Conservation (phyloP, 2,329 filamentous ascomycete genomes). For the Ceratocystiopsis sp. region DNA sequence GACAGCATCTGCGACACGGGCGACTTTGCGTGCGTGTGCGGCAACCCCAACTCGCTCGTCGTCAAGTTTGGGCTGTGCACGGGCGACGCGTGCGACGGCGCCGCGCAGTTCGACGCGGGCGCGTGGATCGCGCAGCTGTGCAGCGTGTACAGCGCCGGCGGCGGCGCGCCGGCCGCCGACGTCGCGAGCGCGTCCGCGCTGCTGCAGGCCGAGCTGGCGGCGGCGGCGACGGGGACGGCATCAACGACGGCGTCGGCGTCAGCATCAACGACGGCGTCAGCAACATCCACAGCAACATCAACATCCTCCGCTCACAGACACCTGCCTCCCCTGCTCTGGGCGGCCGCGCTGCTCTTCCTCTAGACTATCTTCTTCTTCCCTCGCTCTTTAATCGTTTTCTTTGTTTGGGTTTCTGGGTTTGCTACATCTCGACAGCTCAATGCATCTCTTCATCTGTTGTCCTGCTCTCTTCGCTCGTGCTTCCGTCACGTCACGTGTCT, state of each 20-base stretch:
- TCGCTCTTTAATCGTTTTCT: too few relatives aligned
- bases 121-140: constrained; percentile 9
- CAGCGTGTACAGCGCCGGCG: constrained; percentile 2
- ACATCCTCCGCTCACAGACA: neutral
- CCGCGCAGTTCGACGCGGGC: constrained; percentile 7
- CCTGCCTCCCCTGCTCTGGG: too few relatives aligned
- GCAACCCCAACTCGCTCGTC: constrained; percentile 10
- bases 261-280: neutral
- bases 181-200: constrained; percentile 6
- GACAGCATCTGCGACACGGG: constrained; percentile 7
- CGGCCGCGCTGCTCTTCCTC: too few relatives aligned
- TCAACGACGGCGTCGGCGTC: neutral
- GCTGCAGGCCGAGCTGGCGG: constrained; percentile 4
- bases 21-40: constrained; percentile 10
- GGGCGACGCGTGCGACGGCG: constrained; percentile 8
- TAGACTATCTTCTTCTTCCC: too few relatives aligned
- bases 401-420: too few relatives aligned
- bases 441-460: neutral
- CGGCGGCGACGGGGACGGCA: neutral
- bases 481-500: too few relatives aligned
- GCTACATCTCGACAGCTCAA: too few relatives aligned
- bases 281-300: neutral
- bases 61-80: constrained; percentile 11
- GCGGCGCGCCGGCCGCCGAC: neutral
- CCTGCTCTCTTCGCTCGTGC: neutral